phyloP scores from a whole-genome alignment of 1,284 basidiomycete genomes.

The Tylopilus orsonianus region DNA sequence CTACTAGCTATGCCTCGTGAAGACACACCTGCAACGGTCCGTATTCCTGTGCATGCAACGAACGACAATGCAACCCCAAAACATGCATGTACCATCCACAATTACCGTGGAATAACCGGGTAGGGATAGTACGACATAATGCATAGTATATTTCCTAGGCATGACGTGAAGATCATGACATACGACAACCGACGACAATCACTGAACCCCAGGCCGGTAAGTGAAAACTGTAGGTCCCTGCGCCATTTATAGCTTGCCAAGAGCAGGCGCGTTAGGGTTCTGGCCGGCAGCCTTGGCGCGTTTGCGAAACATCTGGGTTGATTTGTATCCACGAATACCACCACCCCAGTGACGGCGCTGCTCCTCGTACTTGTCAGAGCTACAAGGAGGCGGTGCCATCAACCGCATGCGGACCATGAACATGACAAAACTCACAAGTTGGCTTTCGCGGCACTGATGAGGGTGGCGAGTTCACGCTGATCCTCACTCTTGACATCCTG shows the following conservation, averaged over 20 bases:
- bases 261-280: conserved; percentile 50
- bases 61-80: not conserved
- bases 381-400: conserved; percentile 32
- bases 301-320: conserved; percentile 89
- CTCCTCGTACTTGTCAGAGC: conserved; percentile 96
- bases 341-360: conserved; percentile 93
- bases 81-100: conserved; percentile 1
- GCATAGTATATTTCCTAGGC: conserved; percentile 19
- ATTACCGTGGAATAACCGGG: conserved; percentile 3
- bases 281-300: conserved; percentile 89
- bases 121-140: conserved; percentile 4
- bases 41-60: conserved; percentile 1
- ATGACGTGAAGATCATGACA: conserved; percentile 15
- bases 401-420: not conserved
- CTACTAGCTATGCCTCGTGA: too few relatives aligned
- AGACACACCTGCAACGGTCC: too few relatives aligned
- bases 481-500: conserved; percentile 97
- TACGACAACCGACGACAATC: conserved; percentile 9
- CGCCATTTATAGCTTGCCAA: conserved; percentile 57
- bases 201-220: not conserved
- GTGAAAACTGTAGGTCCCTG: not conserved
- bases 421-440: conserved; percentile 73
- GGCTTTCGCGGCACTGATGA: conserved; percentile 93
- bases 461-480: conserved; percentile 87
- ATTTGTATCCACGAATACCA: conserved; percentile 93